Evolutionary conservation across 305 asterid species (phyloP).

Genomic region (Fraxinus nigra): DNA sequence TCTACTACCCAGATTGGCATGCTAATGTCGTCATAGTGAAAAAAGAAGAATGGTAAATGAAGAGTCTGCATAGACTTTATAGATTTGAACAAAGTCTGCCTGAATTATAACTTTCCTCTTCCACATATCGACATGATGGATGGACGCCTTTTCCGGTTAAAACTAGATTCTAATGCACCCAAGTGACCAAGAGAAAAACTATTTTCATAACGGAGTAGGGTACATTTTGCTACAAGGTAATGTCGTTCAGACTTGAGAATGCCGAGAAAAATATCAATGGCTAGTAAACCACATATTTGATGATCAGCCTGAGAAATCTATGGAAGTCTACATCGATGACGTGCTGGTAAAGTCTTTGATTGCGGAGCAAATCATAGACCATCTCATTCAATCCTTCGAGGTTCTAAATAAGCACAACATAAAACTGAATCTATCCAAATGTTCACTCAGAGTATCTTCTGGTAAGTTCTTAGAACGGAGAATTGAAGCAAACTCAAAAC

Average conservation of each 20-base stretch:
- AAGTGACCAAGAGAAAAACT: background rate
- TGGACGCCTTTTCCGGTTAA: too few species aligned
- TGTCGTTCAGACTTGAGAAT: background rate
- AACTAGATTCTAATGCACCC: too few species aligned
- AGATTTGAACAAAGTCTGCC: background rate
- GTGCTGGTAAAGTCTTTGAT: background rate
- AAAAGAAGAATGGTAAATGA: background rate
- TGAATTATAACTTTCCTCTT: background rate
- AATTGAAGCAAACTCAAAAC: too few species aligned
- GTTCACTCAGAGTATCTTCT: background rate
- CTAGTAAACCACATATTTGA: background rate
- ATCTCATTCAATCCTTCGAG: background rate
- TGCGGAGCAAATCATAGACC: background rate
- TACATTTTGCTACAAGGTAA: too few species aligned
- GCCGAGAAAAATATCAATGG: background rate
- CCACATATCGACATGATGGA: background rate
- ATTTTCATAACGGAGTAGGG: background rate
- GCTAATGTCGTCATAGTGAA: too few species aligned
- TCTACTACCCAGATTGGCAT: too few species aligned
- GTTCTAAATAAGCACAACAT: background rate
- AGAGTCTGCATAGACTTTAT: background rate
- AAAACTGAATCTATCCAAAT: background rate
- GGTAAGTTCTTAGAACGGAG: background rate
- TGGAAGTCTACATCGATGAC: background rate
- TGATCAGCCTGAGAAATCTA: background rate